Evolutionary conservation across 1,139 yeast genomes (phyloP), one percentile per base, ranked within the genome.

Genomic region (Blastobotrys apis): DNA sequence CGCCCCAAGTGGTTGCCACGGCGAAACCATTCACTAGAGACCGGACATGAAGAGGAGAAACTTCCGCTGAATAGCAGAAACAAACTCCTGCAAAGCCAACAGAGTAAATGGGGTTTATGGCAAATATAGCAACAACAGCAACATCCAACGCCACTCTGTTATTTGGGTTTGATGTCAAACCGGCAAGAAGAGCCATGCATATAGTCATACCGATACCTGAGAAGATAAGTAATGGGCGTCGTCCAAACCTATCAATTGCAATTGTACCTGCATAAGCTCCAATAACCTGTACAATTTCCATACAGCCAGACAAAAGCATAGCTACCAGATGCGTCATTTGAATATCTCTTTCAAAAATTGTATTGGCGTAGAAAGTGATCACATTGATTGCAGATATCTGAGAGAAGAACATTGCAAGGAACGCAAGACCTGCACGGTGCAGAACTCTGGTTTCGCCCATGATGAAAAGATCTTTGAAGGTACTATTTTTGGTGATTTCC

Each of bases 361-460:
- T 41, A 31, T 43, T 39, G n/a, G 78, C 57, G 49, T 34, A 62
- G 45, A 58, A 62, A 1, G 62, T 77, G 46, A 81, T 74, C 54
- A 79, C 78, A 66, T 80, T 81, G 49, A 80, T 71, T 66, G 86
- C 87, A 45, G 84, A 78, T 67, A 79, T 72, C 62, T 80, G 86
- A 64, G 80, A 84, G 69, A 78, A 73, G 58, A 78, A 75, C 58
- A 73, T 76, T 9, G 70, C 63, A 65, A 74, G 71, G 25, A 66
- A 65, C 0, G 76, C 77, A 47, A 77, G 62, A 44, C 66, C 57
- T 5, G 69, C 67, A 42, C 80, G 62, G 43, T 74, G 77, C 50
- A 75, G 67, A 49, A 72, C 70, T 53, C 71, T 67, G 45, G 67
- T 65, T 39, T 68, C 64, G 33, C 75, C 75, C 60, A 26, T 63